Conservation (phyloP, 176 grass and related monocot genomes). For the Bolboschoenus planiculmis region DNA sequence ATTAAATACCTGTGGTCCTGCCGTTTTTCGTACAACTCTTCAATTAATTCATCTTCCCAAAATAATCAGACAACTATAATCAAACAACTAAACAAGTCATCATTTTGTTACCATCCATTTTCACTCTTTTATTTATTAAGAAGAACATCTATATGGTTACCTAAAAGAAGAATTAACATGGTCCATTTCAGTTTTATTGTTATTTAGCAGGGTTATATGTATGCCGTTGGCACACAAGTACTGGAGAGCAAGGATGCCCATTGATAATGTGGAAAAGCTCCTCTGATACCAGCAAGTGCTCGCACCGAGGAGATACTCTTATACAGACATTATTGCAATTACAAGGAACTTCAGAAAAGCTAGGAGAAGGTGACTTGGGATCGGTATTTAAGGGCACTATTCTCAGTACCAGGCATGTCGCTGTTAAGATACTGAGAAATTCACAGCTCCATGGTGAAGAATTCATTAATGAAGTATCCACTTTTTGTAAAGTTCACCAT, state of each 20-base stretch:
- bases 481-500: conserved; percentile 49
- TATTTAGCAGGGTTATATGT: conserved; percentile 17
- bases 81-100: accelerated
- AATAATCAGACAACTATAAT: neutral
- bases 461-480: conserved; percentile 46
- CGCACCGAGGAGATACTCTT: conserved; percentile 26
- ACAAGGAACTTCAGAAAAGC: conserved; percentile 40
- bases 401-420: neutral
- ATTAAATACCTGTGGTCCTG: neutral
- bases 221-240: conserved; percentile 16
- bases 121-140: neutral
- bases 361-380: conserved; percentile 44
- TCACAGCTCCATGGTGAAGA: conserved; percentile 44
- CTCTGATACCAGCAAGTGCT: conserved; percentile 24
- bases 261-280: conserved; percentile 35
- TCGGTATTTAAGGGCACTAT: conserved; percentile 33
- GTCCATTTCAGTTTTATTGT: neutral
- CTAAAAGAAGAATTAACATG: neutral
- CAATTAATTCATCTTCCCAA: neutral
- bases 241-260: conserved; percentile 13
- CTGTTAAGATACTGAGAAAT: conserved; percentile 29
- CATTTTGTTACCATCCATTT: neutral
- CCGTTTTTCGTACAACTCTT: neutral
- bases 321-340: conserved; percentile 40
- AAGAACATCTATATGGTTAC: neutral